Evolutionary conservation across 192 early-diverging fungal genomes (phyloP), one percentile per base, ranked within the genome.

Genomic region (Backusella westeae): DNA sequence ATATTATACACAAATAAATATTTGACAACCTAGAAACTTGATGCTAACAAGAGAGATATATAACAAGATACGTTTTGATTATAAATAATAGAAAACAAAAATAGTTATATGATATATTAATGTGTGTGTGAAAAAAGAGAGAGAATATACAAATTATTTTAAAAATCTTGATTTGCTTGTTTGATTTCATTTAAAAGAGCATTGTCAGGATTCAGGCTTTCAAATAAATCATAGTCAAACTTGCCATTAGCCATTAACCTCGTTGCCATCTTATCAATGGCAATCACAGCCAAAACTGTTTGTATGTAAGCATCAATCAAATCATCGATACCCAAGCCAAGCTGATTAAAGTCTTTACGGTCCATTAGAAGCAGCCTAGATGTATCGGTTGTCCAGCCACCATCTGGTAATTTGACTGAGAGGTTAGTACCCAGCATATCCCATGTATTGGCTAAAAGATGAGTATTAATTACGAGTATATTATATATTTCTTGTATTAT

Each of bases 371-470:
- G 76, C 52, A 96, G 77, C 17, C 94, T 85, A 77, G 93, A 90
- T 21, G 94, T 87, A 70, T 96, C 94, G n/a, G 94, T 94, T 12
- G 90, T 90, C 94, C 93, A 96, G 44, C 89, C 87, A 49, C 91
- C 92, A 32, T 89, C 86, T 10, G 91, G 88, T 32, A 88, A 69
- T 83, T 94, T 94, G 77, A 96, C 91, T 12, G 90, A 91, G 34
- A 96, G 83, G 72, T 96, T 96, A 2, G 94, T 96, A 29, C 93
- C 95, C 8, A 96, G 87, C 95, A 96, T 96, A 74, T 95, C 93
- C 95, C 95, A 96, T 34, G 95, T 93, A 8, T 90, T 88, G 4
- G 82, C 89, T 90, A 67, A 6, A 59, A 68, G 56, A 63, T 26
- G 49, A 65, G 59, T 15, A 15, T 34, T 35, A n/a, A 34, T 8